Conservation (phyloP, 305 asterid genomes). For the Solanum chacoense region DNA sequence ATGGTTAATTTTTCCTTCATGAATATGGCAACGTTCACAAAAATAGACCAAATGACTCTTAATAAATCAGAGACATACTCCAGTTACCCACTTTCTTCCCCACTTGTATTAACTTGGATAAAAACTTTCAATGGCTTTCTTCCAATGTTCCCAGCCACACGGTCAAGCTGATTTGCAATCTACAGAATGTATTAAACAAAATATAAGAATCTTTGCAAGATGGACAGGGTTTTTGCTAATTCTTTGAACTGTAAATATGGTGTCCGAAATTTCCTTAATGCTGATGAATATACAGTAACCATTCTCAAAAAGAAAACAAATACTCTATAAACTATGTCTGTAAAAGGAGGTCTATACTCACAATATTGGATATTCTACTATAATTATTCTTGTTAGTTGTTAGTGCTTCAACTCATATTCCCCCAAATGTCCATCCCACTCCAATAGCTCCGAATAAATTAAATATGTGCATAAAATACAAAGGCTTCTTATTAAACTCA, state of each 20-base stretch:
- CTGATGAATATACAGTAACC: not conserved
- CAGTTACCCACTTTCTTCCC: constrained; percentile 90
- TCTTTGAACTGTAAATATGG: not conserved
- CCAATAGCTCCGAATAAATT: not conserved
- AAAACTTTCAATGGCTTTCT: constrained; percentile 78
- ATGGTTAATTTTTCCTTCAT: not conserved
- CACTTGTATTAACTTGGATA: constrained; percentile 94
- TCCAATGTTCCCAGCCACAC: constrained; percentile 59
- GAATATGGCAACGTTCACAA: not conserved
- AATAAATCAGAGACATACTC: constrained; percentile 16
- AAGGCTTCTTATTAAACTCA: not conserved
- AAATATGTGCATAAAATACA: not conserved
- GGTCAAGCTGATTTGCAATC: constrained; percentile 85
- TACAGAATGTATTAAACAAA: constrained; percentile 11
- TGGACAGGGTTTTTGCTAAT: not conserved
- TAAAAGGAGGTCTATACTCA: not conserved
- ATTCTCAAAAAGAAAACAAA: not conserved
- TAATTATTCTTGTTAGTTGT: not conserved
- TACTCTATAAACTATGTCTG: not conserved
- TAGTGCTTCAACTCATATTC: not conserved
- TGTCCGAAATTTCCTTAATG: not conserved
- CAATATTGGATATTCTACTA: not conserved
- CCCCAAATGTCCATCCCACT: not conserved
- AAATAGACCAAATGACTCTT: not conserved
- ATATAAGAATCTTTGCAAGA: not conserved